Percentiles rank a stretch among this genome's conserved stretches.
Conservation (phyloP, 345 rosid genomes). For the Excoecaria cochinchinensis region DNA sequence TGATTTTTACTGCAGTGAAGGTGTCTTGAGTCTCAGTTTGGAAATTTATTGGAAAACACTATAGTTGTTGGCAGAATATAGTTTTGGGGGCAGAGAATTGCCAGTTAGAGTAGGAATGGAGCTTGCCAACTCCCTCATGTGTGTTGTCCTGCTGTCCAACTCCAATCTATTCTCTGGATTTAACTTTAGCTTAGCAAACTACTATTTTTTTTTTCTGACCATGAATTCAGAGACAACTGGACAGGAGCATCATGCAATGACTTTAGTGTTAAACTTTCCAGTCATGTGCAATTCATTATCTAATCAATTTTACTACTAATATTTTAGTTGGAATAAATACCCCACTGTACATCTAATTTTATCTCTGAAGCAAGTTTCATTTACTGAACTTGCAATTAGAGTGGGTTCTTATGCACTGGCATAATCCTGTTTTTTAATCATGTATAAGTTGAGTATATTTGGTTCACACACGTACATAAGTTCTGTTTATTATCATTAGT, state of each 20-base stretch:
- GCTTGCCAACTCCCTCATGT: not conserved
- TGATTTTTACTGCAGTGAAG: not conserved
- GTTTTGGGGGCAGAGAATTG: not conserved
- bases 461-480: not conserved
- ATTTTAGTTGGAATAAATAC: not conserved
- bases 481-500: not conserved
- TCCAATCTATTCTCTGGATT: not conserved
- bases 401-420: not conserved
- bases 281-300: not conserved
- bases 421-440: not conserved
- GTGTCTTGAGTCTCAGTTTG: not conserved
- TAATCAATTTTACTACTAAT: not conserved
- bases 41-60: not conserved
- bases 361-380: not conserved
- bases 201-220: not conserved
- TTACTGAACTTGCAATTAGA: not conserved
- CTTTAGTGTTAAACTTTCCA: not conserved
- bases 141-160: not conserved
- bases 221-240: not conserved
- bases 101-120: not conserved
- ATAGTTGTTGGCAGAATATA: not conserved
- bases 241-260: not conserved
- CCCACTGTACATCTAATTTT: not conserved
- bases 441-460: not conserved
- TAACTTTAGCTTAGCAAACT: conserved; percentile 1